Evolutionary conservation across 2,329 filamentous ascomycete genomes (phyloP).

Genomic region (Sporothrix mexicana): DNA sequence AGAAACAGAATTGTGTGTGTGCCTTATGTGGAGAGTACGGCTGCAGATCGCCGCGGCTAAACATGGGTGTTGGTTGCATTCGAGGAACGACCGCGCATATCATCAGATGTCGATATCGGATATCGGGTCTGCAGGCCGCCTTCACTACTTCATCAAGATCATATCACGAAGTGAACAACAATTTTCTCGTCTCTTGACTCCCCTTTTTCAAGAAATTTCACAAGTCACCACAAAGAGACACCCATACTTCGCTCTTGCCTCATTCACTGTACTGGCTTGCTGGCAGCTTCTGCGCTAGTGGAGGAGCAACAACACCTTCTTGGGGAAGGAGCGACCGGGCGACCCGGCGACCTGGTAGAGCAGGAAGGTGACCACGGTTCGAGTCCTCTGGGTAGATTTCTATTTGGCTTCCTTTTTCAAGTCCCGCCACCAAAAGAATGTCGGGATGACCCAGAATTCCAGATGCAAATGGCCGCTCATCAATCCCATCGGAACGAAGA

Average conservation of each 20-base stretch:
- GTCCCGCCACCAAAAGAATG: too few species aligned
- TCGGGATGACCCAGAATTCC: slow-evolving; percentile 3
- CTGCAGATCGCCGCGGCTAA: slow-evolving; percentile 11
- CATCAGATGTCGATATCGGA: not conserved
- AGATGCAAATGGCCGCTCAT: not conserved
- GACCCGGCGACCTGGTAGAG: not conserved
- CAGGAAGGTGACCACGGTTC: slow-evolving; percentile 15
- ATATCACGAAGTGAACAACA: not conserved
- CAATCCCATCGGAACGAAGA: not conserved
- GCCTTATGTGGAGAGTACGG: not conserved
- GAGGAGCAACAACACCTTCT: not conserved
- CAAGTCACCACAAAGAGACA: not conserved
- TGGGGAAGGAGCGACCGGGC: slow-evolving; percentile 16
- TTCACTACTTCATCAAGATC: not conserved
- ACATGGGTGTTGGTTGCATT: not conserved
- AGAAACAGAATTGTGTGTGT: not conserved
- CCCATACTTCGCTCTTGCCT: not conserved
- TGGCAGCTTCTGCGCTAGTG: not conserved
- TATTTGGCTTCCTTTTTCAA: not conserved
- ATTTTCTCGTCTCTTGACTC: not conserved
- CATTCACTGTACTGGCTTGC: not conserved
- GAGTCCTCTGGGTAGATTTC: not conserved
- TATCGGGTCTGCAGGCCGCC: not conserved
- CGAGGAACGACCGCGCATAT: not conserved
- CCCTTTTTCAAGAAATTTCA: not conserved